Base-by-base conservation (phyloP, 1,139 yeast species). In the Arxiozyma heterogenica region DNA sequence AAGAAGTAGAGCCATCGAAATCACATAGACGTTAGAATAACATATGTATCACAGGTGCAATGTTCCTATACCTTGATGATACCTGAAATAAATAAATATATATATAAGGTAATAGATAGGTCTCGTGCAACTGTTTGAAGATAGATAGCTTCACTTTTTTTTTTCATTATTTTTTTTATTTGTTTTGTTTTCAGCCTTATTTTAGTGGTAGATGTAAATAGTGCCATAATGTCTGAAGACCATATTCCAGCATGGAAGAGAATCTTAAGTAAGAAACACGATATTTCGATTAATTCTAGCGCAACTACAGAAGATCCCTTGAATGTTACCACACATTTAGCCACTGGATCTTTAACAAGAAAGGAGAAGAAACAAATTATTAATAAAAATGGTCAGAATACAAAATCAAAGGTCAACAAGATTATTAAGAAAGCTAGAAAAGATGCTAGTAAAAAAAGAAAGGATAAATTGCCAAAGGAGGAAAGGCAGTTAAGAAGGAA, bases 161-260 rank as follows among this genome's bases (percentile, higher is more conserved):
- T 27, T 27, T 27, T 4, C 7, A 4, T 23, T 23, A 23, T 23
- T 7, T 23, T 23, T 23, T 23, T 23, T 23, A 4, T 23, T 23
- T 23, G 4, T 23, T 23, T 23, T 30, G 2, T 30, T 30, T 12
- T 30, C n/a, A n/a, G 6, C 4, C 15, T 34, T 12, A 15, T 12
- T 34, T 6, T 34, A 34, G 39, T 34, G 39, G 39, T 34, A n/a
- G 39, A 12, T 34, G 27, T 39, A 43, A 1, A 44, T 11, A 49
- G 44, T 42, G 34, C n/a, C 49, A 49, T 3, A 67, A 51, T 65
- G 69, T 51, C 64, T 42, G 68, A 62, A 51, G 54, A 44, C 44
- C 73, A 71, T 57, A 56, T 86, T 43, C 97, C 98, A 46, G 97
- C 97, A 1, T 90, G 98, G 98, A 89, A 90, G 69, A 78, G 83